Evolutionary conservation across 73 alveolate species (phyloP).

Genomic region (Paramecium octaurelia): DNA sequence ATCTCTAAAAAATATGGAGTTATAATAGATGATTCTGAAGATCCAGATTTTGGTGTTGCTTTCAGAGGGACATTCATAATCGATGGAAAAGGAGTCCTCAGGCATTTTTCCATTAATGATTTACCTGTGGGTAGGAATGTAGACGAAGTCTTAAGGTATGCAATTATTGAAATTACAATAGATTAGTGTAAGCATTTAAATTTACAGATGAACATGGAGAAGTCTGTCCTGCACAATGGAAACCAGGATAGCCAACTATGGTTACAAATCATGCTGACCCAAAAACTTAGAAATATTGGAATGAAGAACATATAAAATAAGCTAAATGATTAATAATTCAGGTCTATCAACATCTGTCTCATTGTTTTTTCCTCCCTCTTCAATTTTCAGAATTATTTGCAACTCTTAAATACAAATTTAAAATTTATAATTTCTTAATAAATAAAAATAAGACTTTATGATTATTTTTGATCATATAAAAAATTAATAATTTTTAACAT

Average conservation of each 20-base stretch:
- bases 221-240: constrained; percentile 98
- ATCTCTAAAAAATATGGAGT: constrained; percentile 85
- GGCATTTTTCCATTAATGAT: constrained; percentile 95
- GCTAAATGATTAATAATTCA: neutral
- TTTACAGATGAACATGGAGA: constrained; percentile 98
- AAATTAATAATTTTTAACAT: neutral
- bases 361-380: neutral
- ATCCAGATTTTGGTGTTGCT: constrained; percentile 83
- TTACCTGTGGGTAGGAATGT: constrained; percentile 95
- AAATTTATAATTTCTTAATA: neutral
- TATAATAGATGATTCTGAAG: constrained; percentile 68
- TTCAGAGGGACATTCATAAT: constrained; percentile 97
- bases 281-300: constrained; percentile 76
- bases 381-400: neutral
- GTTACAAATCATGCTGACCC: constrained; percentile 75
- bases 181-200: constrained; percentile 93
- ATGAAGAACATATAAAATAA: constrained; percentile 61
- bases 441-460: no score
- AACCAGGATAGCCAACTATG: constrained; percentile 92
- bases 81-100: constrained; percentile 88
- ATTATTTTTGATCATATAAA: no score
- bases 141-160: constrained; percentile 77
- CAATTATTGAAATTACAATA: neutral
- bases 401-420: neutral
- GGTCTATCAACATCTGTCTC: neutral